Percentiles rank a stretch among this genome's conserved stretches.
phyloP scores from a whole-genome alignment of 2,329 filamentous ascomycete genomes.

The Trichoderma atroviride region DNA sequence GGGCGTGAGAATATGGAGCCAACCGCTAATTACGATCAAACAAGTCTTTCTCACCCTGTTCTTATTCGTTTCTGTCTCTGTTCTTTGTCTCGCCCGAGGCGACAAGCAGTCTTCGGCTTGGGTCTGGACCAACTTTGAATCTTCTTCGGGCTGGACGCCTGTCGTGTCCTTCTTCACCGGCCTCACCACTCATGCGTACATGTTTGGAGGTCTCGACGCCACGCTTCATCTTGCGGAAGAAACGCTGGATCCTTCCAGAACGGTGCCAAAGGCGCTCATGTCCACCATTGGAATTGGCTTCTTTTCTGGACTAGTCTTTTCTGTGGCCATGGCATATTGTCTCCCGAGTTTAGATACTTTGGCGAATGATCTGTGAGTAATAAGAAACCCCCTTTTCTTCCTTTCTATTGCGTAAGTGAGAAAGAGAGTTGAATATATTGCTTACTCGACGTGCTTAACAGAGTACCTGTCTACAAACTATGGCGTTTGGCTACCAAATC shows the following conservation, averaged over 20 bases:
- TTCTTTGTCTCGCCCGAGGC: conserved; percentile 15
- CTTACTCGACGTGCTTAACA: background rate
- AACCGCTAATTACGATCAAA: background rate
- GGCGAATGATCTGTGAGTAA: conserved; percentile 18
- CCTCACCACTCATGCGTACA: conserved; percentile 43
- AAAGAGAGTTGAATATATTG: too few species aligned
- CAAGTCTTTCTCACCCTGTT: conserved; percentile 14
- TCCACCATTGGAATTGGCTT: conserved; percentile 40
- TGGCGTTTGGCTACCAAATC: conserved; percentile 24
- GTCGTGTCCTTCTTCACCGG: conserved; percentile 44
- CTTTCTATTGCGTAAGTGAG: too few species aligned
- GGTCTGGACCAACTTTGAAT: conserved; percentile 39
- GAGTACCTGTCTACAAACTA: conserved; percentile 23
- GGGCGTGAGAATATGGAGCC: background rate
- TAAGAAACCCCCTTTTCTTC: too few species aligned
- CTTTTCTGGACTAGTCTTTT: conserved; percentile 37
- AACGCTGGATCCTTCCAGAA: conserved; percentile 35
- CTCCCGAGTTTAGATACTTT: conserved; percentile 32
- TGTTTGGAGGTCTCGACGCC: conserved; percentile 43
- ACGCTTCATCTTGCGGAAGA: conserved; percentile 45
- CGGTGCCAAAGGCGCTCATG: conserved; percentile 40
- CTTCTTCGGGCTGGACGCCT: conserved; percentile 36
- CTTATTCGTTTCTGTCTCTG: background rate
- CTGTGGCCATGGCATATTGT: conserved; percentile 36
- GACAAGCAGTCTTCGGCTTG: conserved; percentile 17